Base-by-base conservation (phyloP, 2,329 filamentous ascomycete species). In the Corniculantispora saksenae region DNA sequence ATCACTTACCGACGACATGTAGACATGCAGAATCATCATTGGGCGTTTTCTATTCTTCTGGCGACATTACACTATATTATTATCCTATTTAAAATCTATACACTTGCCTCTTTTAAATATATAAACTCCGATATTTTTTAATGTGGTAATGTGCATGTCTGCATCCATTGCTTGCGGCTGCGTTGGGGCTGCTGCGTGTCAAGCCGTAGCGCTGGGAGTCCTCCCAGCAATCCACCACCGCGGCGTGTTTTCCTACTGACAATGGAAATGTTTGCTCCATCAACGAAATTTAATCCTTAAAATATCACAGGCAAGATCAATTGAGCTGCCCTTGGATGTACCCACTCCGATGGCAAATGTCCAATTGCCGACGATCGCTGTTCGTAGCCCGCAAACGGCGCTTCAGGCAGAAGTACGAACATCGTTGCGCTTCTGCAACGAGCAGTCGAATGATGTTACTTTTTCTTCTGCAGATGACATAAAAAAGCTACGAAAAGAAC, bases 391-490 rank as follows among this genome's bases (percentile, higher is more conserved):
- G 15, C 62, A 66, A 54, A 67, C 69, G 35, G 67, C 71, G 17
- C 19, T 76, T 12, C 67, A 72, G 32, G 59, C 77, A 0, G 63
- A 63, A 29, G 65, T 75, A 15, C 67, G 69, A 2, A 69, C 72
- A 1, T 71, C 70, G 1, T n/a, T 79, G 5, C 66, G 67, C 3
- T 63, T 78, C 45, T n/a, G 54, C 54, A 66, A 71, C 35, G 19
- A 17, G 27, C 32, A 72, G 5, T 23, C 58, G 13, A 58, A 55
- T 9, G n/a, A 62, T 23, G 50, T 54, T 13, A 5, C 23, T 3
- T 59, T 72, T 15, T 29, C 65, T 17, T 72, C 69, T 1, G 63
- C 68, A 7, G 67, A 67, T 17, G 68, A 76, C 5, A 70, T 79
- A 19, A 55, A 69, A 1, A 60, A 67, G 0, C 50, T 70, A 0